Conservation (phyloP, 805 yeast genomes). For the Zygotorulaspora danielsina region DNA sequence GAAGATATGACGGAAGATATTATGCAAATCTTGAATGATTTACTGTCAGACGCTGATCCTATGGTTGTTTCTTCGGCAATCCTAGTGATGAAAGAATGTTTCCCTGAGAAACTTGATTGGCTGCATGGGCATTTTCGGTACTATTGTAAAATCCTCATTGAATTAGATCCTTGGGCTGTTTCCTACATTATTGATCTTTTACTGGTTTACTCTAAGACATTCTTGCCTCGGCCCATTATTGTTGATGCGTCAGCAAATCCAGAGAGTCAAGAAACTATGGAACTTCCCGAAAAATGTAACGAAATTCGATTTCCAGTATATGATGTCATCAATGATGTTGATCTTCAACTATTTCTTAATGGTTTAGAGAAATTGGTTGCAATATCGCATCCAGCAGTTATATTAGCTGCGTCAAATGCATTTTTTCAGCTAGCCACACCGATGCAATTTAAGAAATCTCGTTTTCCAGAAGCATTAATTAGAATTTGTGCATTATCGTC, state of each 20-base stretch:
- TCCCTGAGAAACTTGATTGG: constrained; percentile 55
- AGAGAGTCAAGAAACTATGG: constrained; percentile 20
- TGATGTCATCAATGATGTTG: constrained; percentile 48
- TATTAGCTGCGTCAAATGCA: constrained; percentile 57
- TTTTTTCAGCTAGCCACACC: constrained; percentile 57
- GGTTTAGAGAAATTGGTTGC: constrained; percentile 45
- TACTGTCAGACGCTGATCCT: constrained; percentile 63
- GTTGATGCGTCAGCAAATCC: constrained; percentile 33
- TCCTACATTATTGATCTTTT: constrained; percentile 54
- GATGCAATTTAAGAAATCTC: constrained; percentile 43
- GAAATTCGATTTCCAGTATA: constrained; percentile 39
- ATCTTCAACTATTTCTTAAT: constrained; percentile 51
- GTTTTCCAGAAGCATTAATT: constrained; percentile 49
- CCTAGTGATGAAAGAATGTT: constrained; percentile 48
- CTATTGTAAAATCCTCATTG: constrained; percentile 44
- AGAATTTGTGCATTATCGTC: constrained; percentile 38
- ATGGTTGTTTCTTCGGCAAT: constrained; percentile 70
- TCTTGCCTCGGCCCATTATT: constrained; percentile 51
- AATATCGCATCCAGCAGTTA: constrained; percentile 54
- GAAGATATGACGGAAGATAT: constrained; percentile 47
- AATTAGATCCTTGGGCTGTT: constrained; percentile 75
- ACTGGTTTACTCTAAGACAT: constrained; percentile 60
- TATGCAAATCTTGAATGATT: constrained; percentile 43
- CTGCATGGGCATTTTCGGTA: constrained; percentile 69
- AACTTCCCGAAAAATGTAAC: constrained; percentile 43